phyloP scores from a whole-genome alignment of 495 filamentous ascomycete species.

The Neurospora terricola region DNA sequence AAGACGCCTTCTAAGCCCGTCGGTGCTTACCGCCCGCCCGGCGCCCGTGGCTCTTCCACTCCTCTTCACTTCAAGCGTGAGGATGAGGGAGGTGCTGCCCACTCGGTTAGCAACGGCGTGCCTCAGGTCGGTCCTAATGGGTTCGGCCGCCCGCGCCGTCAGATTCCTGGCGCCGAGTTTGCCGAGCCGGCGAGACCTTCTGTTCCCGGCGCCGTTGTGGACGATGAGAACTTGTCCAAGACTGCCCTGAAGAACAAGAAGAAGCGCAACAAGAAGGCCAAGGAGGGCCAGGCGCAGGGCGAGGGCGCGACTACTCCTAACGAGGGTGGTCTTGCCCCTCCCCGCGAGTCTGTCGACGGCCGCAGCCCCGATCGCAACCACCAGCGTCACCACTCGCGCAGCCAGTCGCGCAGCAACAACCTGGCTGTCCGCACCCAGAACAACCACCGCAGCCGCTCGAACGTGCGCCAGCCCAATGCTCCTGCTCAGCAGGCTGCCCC shows the following conservation, averaged over 20 bases:
- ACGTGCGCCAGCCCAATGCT: slow-evolving; percentile 14
- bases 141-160: slow-evolving; percentile 59
- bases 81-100: slow-evolving; percentile 90
- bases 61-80: slow-evolving; percentile 95
- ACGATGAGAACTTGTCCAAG: slow-evolving; percentile 67
- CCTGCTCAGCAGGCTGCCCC: slow-evolving; percentile 19
- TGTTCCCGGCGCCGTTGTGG: slow-evolving; percentile 71
- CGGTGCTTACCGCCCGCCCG: slow-evolving; percentile 93
- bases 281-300: slow-evolving; percentile 47
- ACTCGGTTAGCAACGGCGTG: slow-evolving; percentile 66
- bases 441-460: slow-evolving; percentile 28
- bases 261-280: slow-evolving; percentile 92
- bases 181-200: slow-evolving; percentile 20
- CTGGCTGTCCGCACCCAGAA: slow-evolving; percentile 34
- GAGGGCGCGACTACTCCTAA: slow-evolving; percentile 17
- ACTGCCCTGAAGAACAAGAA: slow-evolving; percentile 96
- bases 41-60: slow-evolving; percentile 78
- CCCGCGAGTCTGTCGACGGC: slow-evolving; percentile 33
- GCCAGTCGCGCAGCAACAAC: slow-evolving; percentile 46
- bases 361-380: slow-evolving; percentile 53
- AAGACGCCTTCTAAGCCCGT: slow-evolving; percentile 92
- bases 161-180: slow-evolving; percentile 44
- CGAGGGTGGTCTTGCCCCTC: slow-evolving; percentile 30
- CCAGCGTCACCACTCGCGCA: slow-evolving; percentile 35
- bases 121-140: slow-evolving; percentile 59